Evolutionary conservation across 495 filamentous ascomycete genomes (phyloP).

Genomic region (Talaromyces adpressus): DNA sequence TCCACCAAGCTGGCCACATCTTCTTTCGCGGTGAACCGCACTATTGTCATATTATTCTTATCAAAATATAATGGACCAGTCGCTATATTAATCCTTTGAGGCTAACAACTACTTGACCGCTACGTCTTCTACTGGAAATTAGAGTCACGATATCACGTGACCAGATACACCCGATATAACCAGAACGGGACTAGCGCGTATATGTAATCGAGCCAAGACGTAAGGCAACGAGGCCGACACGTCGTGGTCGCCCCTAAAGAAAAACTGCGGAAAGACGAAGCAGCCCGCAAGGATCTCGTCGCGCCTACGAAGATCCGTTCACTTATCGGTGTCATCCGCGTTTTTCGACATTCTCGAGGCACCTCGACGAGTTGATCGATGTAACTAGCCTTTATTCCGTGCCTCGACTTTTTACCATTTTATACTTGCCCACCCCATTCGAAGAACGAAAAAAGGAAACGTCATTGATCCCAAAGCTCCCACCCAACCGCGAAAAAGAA

Average conservation of each 20-base stretch:
- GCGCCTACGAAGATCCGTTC: background rate
- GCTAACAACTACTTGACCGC: background rate
- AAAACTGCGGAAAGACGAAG: background rate
- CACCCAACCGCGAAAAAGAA: background rate
- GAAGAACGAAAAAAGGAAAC: background rate
- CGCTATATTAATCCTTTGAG: background rate
- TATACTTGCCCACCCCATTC: background rate
- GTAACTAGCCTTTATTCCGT: background rate
- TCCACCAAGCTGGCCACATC: background rate
- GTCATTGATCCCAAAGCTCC: background rate
- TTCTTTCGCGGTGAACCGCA: background rate
- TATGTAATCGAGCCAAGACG: background rate
- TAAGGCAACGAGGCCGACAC: slow-evolving; percentile 1
- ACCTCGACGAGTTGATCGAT: background rate
- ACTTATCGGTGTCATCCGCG: background rate
- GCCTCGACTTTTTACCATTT: background rate
- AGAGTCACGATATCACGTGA: background rate
- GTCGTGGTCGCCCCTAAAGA: background rate
- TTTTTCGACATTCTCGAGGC: background rate
- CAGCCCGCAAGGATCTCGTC: slow-evolving; percentile 6
- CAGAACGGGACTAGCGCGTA: background rate
- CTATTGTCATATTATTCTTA: background rate
- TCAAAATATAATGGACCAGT: background rate
- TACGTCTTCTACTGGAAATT: background rate
- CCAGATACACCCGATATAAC: background rate